Base-by-base conservation (phyloP, 371 early-diverging fungal species). In the Actinomortierella ambigua region DNA sequence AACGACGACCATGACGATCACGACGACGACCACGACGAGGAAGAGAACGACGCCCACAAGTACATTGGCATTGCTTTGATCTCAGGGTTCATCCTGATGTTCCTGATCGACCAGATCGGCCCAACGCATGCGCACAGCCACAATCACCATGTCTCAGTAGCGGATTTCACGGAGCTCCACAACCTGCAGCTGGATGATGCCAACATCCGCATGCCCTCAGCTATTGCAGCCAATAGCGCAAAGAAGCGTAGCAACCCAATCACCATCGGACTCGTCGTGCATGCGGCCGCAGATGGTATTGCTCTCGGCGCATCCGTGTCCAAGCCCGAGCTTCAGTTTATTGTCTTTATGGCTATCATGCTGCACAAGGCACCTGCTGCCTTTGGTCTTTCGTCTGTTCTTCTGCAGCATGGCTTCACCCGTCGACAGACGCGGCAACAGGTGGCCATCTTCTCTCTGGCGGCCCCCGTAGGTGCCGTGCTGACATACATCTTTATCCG, bases 281-380 rank as follows among this genome's bases (percentile, higher is more conserved):
- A 98, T 77, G 90, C 94, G 2, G 95, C 95, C 13, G 95, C 97
- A 0, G 98, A 98, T 69, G 98, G 98, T 0, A 90, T 98, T 61
- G 97, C 97, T 0, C 65, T 98, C 46, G 98, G 98, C 14, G 96
- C 96, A 0, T 84, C 89, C 0, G 77, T 84, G 0, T 82, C 90
- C 0, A 79, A 83, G 28, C 90, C 89, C 6, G 80, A 85, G 11
- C 77, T 97, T 2, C 93, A 92, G 20, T 79, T 95, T 54, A 88
- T 95, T 8, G 92, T 98, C 5, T 98, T 97, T 65, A 59, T 96
- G 27, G 98, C 98, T n/a, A 93, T 98, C 59, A 89, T 96, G 86
- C 84, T 98, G 28, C 98, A 98, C 85, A 98, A 98, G 76, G 96
- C 94, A 2, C 97, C 98, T 3, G 88, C 95, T 1, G 94, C 97